Base-by-base conservation (phyloP, 108 stramenopile genomes). In the Seminavis robusta region DNA sequence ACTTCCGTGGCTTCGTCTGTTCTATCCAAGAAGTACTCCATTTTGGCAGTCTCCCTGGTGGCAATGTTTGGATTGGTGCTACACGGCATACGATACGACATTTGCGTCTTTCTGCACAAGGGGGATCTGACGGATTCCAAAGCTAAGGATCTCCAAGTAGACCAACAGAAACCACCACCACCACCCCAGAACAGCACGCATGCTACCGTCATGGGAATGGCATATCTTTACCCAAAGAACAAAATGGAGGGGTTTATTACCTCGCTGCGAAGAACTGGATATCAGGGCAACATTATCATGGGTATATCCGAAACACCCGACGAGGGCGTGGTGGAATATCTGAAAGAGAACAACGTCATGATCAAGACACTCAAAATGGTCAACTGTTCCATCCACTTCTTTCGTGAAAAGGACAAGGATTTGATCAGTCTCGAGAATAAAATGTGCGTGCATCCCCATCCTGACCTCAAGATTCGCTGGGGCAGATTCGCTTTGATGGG, bases 271-370 rank as follows among this genome's bases (percentile, higher is more conserved):
- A 67, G 69, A 43, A 64, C 88, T 3, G 88, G 88, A 26, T 86
- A 64, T 36, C 23, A 65, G 15, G 87, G 87, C 11, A 65, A 86
- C 46, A 86, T 90, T 34, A 81, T 90, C 20, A 54, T 90, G 8
- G 84, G 72, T 21, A 65, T 86, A n/a, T 37, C 51, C 11, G n/a
- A n/a, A n/a, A n/a, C n/a, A n/a, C n/a, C n/a, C n/a, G 56, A 74
- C 32, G 0, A 24, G 1, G 59, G 52, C 11, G 33, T 69, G 6
- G 38, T 71, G 8, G 32, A 56, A 11, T 86, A 83, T 56, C 43
- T 90, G 3, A 9, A 11, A 10, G 44, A 46, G 7, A 76, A 81
- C 17, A 76, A 80, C 63, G 85, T 86, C 44, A 86, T 69, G 13
- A 25, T 40, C 20, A 57, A 74, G 44, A 27, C 49, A 29, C 29